phyloP scores from a whole-genome alignment of 1,284 basidiomycete genomes.

The Amylostereum areolatum region DNA sequence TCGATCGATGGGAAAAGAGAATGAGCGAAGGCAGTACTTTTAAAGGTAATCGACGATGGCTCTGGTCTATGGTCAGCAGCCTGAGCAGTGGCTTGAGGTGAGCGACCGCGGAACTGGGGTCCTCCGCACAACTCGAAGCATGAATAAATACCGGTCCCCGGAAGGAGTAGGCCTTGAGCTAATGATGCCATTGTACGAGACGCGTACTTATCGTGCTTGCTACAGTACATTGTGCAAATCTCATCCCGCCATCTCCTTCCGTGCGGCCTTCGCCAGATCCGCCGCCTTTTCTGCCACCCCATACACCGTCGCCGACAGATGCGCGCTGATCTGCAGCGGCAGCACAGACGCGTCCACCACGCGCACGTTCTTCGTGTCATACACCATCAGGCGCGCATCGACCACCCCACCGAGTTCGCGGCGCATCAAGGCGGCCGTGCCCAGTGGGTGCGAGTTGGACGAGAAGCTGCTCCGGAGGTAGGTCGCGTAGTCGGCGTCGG shows the following conservation, averaged over 20 bases:
- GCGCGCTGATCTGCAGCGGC: constrained; percentile 22
- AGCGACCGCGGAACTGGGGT: too few species aligned
- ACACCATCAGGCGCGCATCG: constrained; percentile 21
- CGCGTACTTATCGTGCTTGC: too few species aligned
- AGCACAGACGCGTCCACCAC: constrained; percentile 16
- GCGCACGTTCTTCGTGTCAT: constrained; percentile 8
- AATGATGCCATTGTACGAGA: too few species aligned
- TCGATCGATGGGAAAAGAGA: too few species aligned
- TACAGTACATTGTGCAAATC: background rate
- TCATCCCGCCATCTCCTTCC: background rate
- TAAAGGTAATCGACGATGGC: too few species aligned
- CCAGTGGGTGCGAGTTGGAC: constrained; percentile 52
- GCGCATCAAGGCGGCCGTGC: constrained; percentile 59
- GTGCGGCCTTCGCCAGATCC: constrained; percentile 18
- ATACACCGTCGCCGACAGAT: constrained; percentile 19
- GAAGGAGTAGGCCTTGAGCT: too few species aligned
- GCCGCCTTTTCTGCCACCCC: constrained; percentile 25
- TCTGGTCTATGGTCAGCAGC: too few species aligned
- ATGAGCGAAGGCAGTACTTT: too few species aligned
- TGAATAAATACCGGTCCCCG: too few species aligned
- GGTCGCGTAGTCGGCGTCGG: constrained; percentile 35
- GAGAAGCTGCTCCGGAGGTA: constrained; percentile 38
- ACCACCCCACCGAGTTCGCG: constrained; percentile 48
- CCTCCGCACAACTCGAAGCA: too few species aligned
- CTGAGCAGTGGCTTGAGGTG: too few species aligned